These are phyloP conservation scores for Microstegium vimineum DNA, from an alignment of 176 grass and related monocot genomes.

Conservation along the genomic window DNA sequence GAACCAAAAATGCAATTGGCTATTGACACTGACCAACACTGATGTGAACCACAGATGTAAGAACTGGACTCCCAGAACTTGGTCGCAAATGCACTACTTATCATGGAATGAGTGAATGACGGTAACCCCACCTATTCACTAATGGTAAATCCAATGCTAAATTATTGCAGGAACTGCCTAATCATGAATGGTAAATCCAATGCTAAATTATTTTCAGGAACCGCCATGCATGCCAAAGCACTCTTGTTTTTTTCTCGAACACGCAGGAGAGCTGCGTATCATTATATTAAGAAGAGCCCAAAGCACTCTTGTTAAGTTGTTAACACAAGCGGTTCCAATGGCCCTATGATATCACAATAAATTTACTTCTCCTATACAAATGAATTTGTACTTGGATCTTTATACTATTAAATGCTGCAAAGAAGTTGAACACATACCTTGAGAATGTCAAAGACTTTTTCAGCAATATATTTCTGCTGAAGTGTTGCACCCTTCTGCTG, in stretches of 20 bases:
- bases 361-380: not conserved
- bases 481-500: conserved; percentile 72
- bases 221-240: not conserved
- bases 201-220: not conserved
- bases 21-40: not conserved
- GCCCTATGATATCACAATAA: not conserved
- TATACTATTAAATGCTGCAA: not conserved
- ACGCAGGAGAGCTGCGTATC: no score
- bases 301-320: not conserved
- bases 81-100: not conserved
- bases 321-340: not conserved
- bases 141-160: not conserved
- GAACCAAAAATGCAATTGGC: not conserved
- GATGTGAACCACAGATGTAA: not conserved
- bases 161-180: not conserved
- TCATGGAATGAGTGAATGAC: not conserved
- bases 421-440: conserved; percentile 48
- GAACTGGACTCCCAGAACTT: not conserved
- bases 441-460: conserved; percentile 81
- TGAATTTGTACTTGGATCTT: not conserved
- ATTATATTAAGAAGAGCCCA: no score
- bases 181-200: no score
- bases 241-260: no score
- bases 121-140: not conserved
- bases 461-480: conserved; percentile 69